Evolutionary conservation across 345 rosid species (phyloP), one percentile per base, ranked within the genome.

Genomic region (Isatis tinctoria): DNA sequence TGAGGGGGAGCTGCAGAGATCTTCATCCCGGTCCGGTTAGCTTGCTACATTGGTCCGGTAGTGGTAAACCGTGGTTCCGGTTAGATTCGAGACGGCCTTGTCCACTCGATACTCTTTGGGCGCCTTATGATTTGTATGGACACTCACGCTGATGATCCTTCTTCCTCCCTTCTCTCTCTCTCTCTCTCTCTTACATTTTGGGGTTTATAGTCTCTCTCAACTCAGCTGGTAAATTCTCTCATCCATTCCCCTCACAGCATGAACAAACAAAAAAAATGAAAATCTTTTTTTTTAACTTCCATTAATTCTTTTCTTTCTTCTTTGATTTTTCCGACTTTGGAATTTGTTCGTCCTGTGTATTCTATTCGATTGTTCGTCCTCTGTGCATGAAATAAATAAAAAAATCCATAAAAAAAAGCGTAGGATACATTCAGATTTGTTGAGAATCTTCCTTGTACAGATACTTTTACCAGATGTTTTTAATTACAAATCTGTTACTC

Each of bases 11-110:
- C 83, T 94, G 97, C 53, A 87, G 98, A 27, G 86, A 91, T 82
- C 69, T 94, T 18, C 98, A 94, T 71, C 85, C 95, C 0, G 97
- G 98, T 67, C 96, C 98, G 49, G 93, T 90, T 47, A 94, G 98
- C 73, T 87, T 94, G 49, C 80, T 94, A 56, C 98, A 94, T 82
- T 94, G 98, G 98, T 94, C 98, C 27, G 98, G 98, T 27, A 89
- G 96, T 78, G 97, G 98, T 52, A 94, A 94, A 85, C 98, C 98
- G 1, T 94, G 98, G 98, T 74, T 86, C 18, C 81, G 98, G 85
- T 85, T 94, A 30, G 97, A 91, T 75, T 81, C 97, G 3, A 84
- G 83, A 83, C 79, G 79, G 62, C 83, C 95, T 13, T 94, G 98
- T 70, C 97, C 95, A 16, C 87, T 91, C 0, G 98, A 94, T 73